Percentiles rank a stretch among this genome's conserved stretches.
phyloP scores from a whole-genome alignment of 2,329 filamentous ascomycete genomes.

The Thermochaetoides dissita region DNA sequence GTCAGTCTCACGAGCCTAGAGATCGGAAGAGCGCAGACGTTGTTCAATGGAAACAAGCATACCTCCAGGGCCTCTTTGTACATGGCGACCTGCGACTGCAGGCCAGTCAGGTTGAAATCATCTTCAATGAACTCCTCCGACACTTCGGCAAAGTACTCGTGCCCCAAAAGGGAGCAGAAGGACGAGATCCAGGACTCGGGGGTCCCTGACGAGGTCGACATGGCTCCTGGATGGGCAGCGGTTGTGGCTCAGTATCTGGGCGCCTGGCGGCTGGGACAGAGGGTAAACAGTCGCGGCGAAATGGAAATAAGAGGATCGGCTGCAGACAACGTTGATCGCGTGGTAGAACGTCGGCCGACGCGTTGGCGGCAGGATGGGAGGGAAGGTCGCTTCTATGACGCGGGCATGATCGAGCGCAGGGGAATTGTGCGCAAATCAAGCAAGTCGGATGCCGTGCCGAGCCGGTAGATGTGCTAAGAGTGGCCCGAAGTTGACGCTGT shows the following conservation, averaged over 20 bases:
- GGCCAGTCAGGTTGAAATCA: constrained; percentile 95
- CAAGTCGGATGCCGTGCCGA: background rate
- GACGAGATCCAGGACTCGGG: constrained; percentile 95
- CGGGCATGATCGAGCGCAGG: constrained; percentile 11
- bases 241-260: too few species aligned
- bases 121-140: constrained; percentile 99
- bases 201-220: constrained; percentile 47
- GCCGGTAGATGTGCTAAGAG: background rate
- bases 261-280: too few species aligned
- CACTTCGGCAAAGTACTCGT: constrained; percentile 98
- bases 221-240: constrained; percentile 14
- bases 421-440: background rate
- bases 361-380: constrained; percentile 5
- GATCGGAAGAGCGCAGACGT: background rate
- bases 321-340: background rate
- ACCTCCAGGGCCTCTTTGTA: constrained; percentile 96
- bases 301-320: too few species aligned
- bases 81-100: constrained; percentile 92
- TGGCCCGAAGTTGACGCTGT: too few species aligned
- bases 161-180: constrained; percentile 87
- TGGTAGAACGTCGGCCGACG: constrained; percentile 4
- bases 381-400: constrained; percentile 6
- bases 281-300: too few species aligned
- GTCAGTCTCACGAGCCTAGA: background rate
- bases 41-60: constrained; percentile 8